These are phyloP conservation scores for Pyrenochaeta sp. DNA, from an alignment of 2,329 filamentous ascomycete genomes.

Conservation along the genomic window DNA sequence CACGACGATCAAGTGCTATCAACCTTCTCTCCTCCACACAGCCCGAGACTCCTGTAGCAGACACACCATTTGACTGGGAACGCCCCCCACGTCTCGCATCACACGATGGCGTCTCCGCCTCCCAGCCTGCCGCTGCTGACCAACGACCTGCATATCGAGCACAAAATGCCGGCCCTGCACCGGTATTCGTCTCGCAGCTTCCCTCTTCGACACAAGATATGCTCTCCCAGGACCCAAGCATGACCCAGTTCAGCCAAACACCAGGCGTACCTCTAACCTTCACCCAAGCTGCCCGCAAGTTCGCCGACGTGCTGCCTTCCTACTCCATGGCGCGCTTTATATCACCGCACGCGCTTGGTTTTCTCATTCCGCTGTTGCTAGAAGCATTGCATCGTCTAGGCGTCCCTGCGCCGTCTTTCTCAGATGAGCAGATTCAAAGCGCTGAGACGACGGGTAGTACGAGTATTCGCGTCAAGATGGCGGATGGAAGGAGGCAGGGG, in stretches of 20 bases:
- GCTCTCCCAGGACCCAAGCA: constrained; percentile 83
- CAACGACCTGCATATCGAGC: constrained; percentile 35
- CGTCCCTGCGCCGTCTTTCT: constrained; percentile 68
- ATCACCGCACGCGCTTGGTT: constrained; percentile 75
- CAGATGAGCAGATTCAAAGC: constrained; percentile 37
- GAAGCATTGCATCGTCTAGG: constrained; percentile 86
- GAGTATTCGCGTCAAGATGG: constrained; percentile 75
- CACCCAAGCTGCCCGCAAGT: constrained; percentile 87
- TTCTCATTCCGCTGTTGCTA: constrained; percentile 80
- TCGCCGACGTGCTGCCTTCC: constrained; percentile 88
- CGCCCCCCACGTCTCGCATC: constrained; percentile 64
- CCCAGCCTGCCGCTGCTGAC: constrained; percentile 47
- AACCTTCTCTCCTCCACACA: constrained; percentile 78
- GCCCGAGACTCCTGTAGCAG: constrained; percentile 77
- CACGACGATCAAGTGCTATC: constrained; percentile 43
- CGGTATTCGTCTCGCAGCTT: constrained; percentile 41
- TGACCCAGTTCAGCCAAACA: constrained; percentile 81
- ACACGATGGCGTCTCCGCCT: constrained; percentile 42
- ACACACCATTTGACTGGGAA: constrained; percentile 88
- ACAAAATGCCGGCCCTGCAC: constrained; percentile 19
- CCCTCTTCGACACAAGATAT: constrained; percentile 58
- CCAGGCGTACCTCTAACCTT: constrained; percentile 82
- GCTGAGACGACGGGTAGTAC: constrained; percentile 59
- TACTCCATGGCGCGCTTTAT: constrained; percentile 92
- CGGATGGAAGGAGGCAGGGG: constrained; percentile 74